Percentiles rank a stretch among this genome's conserved stretches.
Evolutionary conservation across 495 filamentous ascomycete genomes (phyloP).

Genomic region (Aspergillus sparsus): DNA sequence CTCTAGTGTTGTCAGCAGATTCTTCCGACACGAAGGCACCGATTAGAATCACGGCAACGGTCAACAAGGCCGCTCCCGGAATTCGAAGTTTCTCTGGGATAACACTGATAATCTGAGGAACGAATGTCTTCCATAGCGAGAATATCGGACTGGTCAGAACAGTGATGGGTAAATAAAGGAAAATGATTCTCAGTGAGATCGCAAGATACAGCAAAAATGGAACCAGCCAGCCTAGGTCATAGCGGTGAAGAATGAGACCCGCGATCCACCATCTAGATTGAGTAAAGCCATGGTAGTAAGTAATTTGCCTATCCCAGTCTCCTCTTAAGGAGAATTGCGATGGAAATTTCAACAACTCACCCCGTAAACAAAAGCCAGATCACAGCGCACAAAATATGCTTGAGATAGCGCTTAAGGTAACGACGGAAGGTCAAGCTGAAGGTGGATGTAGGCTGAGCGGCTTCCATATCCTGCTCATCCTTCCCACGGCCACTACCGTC

Average conservation of each 20-base stretch:
- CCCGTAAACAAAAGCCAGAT: slow-evolving; percentile 62
- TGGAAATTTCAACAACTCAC: slow-evolving; percentile 38
- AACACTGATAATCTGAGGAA: slow-evolving; percentile 46
- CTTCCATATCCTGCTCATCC: slow-evolving; percentile 34
- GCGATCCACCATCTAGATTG: slow-evolving; percentile 81
- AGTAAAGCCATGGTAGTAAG: slow-evolving; percentile 11
- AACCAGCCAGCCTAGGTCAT: slow-evolving; percentile 79
- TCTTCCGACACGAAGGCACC: slow-evolving; percentile 73
- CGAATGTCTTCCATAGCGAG: slow-evolving; percentile 65
- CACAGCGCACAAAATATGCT: slow-evolving; percentile 49
- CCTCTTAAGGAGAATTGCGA: background rate
- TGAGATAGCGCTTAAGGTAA: slow-evolving; percentile 25
- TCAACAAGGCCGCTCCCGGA: slow-evolving; percentile 58
- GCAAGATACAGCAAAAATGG: slow-evolving; percentile 80
- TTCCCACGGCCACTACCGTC: slow-evolving; percentile 42
- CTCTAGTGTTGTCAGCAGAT: slow-evolving; percentile 71
- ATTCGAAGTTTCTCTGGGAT: slow-evolving; percentile 65
- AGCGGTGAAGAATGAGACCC: slow-evolving; percentile 68
- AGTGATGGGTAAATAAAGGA: slow-evolving; percentile 68
- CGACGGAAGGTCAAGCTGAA: slow-evolving; percentile 26
- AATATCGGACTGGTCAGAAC: slow-evolving; percentile 65
- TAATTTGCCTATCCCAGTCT: background rate
- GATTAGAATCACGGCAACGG: slow-evolving; percentile 69
- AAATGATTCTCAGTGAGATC: slow-evolving; percentile 71
- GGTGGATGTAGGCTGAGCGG: slow-evolving; percentile 28